A percentile compares a stretch with the other conserved stretches of the same genome.
phyloP scores from a whole-genome alignment of 2,329 filamentous ascomycete genomes.

The Colletotrichum limetticola region DNA sequence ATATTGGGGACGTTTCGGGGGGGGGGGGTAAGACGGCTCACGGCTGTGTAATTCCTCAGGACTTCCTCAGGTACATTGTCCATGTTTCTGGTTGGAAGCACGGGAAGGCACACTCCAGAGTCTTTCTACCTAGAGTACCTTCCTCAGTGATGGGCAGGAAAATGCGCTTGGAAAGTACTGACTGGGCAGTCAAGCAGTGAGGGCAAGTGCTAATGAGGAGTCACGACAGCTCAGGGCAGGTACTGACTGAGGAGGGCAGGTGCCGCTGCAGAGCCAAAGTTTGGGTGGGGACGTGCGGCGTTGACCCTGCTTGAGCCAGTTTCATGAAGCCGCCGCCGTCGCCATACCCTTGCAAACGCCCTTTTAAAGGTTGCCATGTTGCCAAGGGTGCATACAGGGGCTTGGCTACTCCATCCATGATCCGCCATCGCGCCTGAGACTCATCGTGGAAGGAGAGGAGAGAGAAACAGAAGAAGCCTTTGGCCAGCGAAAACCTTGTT shows the following conservation, averaged over 20 bases:
- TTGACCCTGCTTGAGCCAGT: slow-evolving; percentile 33
- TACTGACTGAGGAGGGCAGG: neutral
- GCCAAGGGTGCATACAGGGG: slow-evolving; percentile 1
- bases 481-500: neutral
- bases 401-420: neutral
- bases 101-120: neutral
- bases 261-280: slow-evolving; percentile 21
- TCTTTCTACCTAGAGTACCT: neutral
- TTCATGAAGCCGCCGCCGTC: slow-evolving; percentile 31
- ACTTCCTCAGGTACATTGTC: slow-evolving; percentile 12
- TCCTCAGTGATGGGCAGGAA: neutral
- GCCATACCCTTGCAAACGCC: slow-evolving; percentile 25
- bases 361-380: slow-evolving; percentile 1
- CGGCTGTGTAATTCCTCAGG: slow-evolving; percentile 14
- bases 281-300: slow-evolving; percentile 17
- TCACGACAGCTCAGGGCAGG: neutral
- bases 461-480: neutral
- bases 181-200: no score
- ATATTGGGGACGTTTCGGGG: neutral
- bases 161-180: neutral
- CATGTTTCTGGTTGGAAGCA: neutral
- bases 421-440: neutral
- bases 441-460: neutral
- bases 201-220: no score
- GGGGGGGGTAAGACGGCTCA: neutral